Evolutionary conservation across 73 alveolate genomes (phyloP), one percentile per base, ranked within the genome.

Genomic region (Durusdinium trenchii): DNA sequence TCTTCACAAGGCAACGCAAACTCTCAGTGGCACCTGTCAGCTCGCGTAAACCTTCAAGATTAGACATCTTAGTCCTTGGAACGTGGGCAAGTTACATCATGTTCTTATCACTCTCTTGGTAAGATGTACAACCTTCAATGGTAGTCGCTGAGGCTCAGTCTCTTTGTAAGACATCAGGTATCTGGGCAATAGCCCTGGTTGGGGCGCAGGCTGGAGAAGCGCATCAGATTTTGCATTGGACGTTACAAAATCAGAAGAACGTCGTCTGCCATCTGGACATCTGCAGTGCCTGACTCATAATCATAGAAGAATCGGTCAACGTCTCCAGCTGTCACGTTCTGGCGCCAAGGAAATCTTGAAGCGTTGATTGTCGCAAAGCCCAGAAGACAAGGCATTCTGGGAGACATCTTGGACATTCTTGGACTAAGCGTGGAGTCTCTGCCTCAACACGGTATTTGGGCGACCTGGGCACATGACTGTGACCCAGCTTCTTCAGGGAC

Each of bases 371-470:
- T n/a, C 20, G 9, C 64, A 54, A 20, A 9, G 20, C 64, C 64
- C 64, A 12, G 28, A 54, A 54, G 64, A 54, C 9, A 54, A 20
- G 64, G 20, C 64, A 9, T 20, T 12, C 20, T 12, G 20, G 64
- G 64, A 64, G 42, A 64, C 38, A 9, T 64, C 12, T 6, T 64
- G 79, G 6, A 18, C 12, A 32, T 9, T 6, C 6, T 28, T 64
- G 45, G n/a, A 16, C 42, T 18, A 38, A 28, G 69, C 69, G 23
- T 57, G n/a, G 85, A 23, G 14, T 9, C 51, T 7, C 30, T 18
- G 75, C 97, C 97, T 91, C 97, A 20, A 91, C 75, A 6, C 97
- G 97, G 48, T 69, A 91, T 76, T 91, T 91, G 5, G 97, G 97
- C 50, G 97, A 57, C 81, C 50, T 9, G 35, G 97, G 97, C 87